Conservation (phyloP, 768 basidiomycete species). For the Xerocomellus intermedius region DNA sequence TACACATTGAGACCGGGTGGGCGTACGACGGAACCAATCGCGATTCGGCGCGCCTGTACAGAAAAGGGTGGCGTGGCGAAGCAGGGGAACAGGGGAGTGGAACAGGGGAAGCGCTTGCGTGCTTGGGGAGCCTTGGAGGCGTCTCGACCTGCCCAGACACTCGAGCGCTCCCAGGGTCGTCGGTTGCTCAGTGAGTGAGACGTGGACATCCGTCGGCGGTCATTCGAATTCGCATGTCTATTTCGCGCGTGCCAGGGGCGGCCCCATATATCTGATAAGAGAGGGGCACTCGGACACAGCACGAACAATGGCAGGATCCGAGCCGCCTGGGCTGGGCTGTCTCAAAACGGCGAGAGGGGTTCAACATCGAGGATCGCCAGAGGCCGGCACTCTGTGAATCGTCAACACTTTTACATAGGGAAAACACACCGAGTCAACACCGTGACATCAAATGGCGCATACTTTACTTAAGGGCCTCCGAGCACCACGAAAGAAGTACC, state of each 20-base stretch:
- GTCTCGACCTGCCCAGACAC: neutral
- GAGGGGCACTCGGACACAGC: neutral
- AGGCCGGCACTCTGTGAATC: neutral
- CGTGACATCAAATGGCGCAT: slow-evolving; percentile 4
- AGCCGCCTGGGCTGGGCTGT: neutral
- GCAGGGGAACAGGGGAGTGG: neutral
- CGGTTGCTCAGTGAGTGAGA: neutral
- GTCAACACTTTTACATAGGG: neutral
- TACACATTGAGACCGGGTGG: too few relatives aligned
- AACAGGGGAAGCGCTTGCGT: too few relatives aligned
- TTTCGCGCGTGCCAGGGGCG: neutral
- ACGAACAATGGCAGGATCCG: neutral
- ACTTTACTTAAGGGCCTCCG: neutral
- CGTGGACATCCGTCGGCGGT: neutral
- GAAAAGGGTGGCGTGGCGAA: neutral
- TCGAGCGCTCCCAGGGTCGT: neutral
- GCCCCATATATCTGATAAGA: slow-evolving; percentile 2
- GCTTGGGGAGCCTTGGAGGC: neutral
- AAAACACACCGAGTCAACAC: neutral
- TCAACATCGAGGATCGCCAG: neutral
- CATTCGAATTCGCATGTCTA: neutral
- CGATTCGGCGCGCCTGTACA: neutral
- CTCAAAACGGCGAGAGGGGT: neutral
- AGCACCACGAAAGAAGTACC: neutral
- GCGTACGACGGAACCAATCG: neutral